Conservation (phyloP, 2,329 filamentous ascomycete genomes). For the Apiospora pterosperma region DNA sequence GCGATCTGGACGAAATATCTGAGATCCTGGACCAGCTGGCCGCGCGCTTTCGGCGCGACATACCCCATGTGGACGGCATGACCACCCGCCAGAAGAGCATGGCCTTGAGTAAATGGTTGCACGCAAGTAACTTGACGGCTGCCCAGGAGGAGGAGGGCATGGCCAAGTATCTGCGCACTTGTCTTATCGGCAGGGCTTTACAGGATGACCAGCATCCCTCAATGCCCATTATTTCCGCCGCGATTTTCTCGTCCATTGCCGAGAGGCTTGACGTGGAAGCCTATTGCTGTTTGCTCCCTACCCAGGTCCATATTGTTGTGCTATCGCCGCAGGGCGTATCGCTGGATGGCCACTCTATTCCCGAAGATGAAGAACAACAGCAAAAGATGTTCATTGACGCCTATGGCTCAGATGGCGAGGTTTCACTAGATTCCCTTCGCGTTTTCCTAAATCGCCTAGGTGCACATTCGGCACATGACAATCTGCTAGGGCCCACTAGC, state of each 20-base stretch:
- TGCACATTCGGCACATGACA: slow-evolving; percentile 37
- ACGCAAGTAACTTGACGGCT: slow-evolving; percentile 65
- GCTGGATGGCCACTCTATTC: slow-evolving; percentile 48
- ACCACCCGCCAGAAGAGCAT: slow-evolving; percentile 67
- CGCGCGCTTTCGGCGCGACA: slow-evolving; percentile 55
- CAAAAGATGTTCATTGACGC: slow-evolving; percentile 80
- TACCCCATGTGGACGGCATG: slow-evolving; percentile 48
- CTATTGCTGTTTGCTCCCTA: slow-evolving; percentile 76
- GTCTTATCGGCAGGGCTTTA: slow-evolving; percentile 80
- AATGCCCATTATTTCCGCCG: slow-evolving; percentile 79
- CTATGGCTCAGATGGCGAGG: slow-evolving; percentile 67
- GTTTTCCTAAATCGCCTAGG: slow-evolving; percentile 51
- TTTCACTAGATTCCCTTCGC: slow-evolving; percentile 56
- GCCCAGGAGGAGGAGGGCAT: slow-evolving; percentile 60
- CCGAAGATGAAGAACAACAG: slow-evolving; percentile 35
- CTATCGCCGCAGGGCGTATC: slow-evolving; percentile 57
- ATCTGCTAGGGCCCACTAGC: slow-evolving; percentile 61
- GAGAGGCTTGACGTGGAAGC: slow-evolving; percentile 71
- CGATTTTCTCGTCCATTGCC: slow-evolving; percentile 82
- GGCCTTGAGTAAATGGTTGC: slow-evolving; percentile 66
- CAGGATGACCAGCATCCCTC: slow-evolving; percentile 71
- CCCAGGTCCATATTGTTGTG: slow-evolving; percentile 81
- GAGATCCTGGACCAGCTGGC: slow-evolving; percentile 59
- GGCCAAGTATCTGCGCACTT: slow-evolving; percentile 81
- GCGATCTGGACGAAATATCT: slow-evolving; percentile 64